Base-by-base conservation (phyloP, 2,329 filamentous ascomycete species). In the Curvularia sp. region DNA sequence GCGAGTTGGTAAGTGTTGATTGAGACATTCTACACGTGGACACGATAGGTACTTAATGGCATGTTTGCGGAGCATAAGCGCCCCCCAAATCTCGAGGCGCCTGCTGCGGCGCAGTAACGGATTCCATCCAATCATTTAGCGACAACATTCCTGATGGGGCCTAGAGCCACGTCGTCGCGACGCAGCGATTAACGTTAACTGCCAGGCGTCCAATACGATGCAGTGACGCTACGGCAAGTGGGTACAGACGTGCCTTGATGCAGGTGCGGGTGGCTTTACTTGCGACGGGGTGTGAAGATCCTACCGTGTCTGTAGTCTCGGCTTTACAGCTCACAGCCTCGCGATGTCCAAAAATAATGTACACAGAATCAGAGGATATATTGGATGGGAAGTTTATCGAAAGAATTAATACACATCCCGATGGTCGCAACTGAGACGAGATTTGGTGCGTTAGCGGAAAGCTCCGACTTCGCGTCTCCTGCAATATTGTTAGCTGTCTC, bases 381-480 rank as follows among this genome's bases (percentile, higher is more conserved):
- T 25, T 21, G 41, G 25, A 4, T 47, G 41, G 10, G 10, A 8
- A 34, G 0, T 39, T 38, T 13, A 2, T 38, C 27, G n/a, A 9
- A 9, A 21, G 19, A 28, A 9, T 38, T 5, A 41, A 8, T 15
- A 5, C 6, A 28, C 9, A 15, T 27, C 12, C 7, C 15, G 2
- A 6, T 25, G n/a, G 34, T 21, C 38, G n/a, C 25, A 23, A 18
- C 18, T 25, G 13, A 32, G 43, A 39, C 25, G 8, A n/a, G 2
- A 23, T 21, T 15, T 38, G 19, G 19, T 21, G 15, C 23, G 21
- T 57, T 52, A 63, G 15, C 56, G 68, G 32, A 74, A 74, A 0
- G 69, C 72, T 19, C 70, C 69, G 10, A 77, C 66, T 57, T 77
- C 74, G 43, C 68, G 64, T 34, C 69, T 71, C 74, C 74, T 76